These are phyloP conservation scores for Plasmodium relictum DNA, from an alignment of 169 alveolate genomes.

Conservation along the genomic window DNA sequence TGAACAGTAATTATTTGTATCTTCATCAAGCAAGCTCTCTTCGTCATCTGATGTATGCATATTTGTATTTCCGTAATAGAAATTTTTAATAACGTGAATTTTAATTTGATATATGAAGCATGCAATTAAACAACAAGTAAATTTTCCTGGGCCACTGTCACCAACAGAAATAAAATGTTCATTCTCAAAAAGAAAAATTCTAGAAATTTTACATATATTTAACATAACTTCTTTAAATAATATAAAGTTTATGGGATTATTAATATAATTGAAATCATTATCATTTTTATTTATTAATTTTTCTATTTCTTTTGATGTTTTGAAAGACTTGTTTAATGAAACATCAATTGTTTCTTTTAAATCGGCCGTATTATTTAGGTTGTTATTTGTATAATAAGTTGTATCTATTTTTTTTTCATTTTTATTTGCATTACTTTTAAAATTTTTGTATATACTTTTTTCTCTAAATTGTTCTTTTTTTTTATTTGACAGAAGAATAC, in stretches of 20 bases:
- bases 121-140: constrained; percentile 72
- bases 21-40: not conserved
- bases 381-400: not conserved
- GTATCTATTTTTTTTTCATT: not conserved
- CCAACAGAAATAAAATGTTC: constrained; percentile 79
- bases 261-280: constrained; percentile 52
- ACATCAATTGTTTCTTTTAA: constrained; percentile 16
- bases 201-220: constrained; percentile 74
- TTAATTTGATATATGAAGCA: constrained; percentile 77
- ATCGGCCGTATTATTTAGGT: not conserved
- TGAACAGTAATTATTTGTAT: not conserved
- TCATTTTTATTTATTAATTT: constrained; percentile 54
- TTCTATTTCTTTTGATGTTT: constrained; percentile 66
- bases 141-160: constrained; percentile 56
- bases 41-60: constrained; percentile 9
- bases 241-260: constrained; percentile 67
- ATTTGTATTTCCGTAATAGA: constrained; percentile 36
- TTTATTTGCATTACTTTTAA: not conserved
- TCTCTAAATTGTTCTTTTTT: not conserved
- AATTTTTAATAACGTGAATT: constrained; percentile 70
- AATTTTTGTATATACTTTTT: constrained; percentile 2
- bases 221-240: constrained; percentile 75
- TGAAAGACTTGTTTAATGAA: constrained; percentile 21
- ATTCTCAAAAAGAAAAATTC: constrained; percentile 75
- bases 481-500: constrained; percentile 1